Base-by-base conservation (phyloP, 148 eudicot genomes). In the Silene conica region DNA sequence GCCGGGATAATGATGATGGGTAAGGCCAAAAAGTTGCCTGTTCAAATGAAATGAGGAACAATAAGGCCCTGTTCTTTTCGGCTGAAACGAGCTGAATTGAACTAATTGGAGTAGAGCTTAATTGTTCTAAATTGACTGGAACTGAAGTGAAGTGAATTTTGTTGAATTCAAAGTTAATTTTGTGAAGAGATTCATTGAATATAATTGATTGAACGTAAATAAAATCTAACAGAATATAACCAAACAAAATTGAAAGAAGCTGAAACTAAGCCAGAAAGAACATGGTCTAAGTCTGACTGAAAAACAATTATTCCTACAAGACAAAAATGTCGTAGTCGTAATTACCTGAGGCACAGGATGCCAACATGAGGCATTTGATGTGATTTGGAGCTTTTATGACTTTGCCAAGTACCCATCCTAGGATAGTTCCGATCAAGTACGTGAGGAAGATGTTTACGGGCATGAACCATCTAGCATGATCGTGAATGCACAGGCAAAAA, bases 11-110 rank as follows among this genome's bases (percentile, higher is more conserved):
- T 89, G 67, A 95, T 90, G 54, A 92, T 63, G 22, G 81, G 92
- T 77, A 95, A 65, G 82, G 84, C 87, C 43, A 96, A 92, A 82
- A 90, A 71, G 82, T 95, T 95, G 15, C 99, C 99, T 95, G 85
- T 70, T 66, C 43, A 28, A 8, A 41, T 28, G 0, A 34, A 25
- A 9, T 38, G 21, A 5, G 46, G 14, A 54, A 71, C 16, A 14
- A 10, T 62, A 74, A 45, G 12, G n/a, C n/a, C n/a, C n/a, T n/a
- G n/a, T n/a, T n/a, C n/a, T n/a, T n/a, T n/a, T n/a, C n/a, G n/a
- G n/a, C n/a, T n/a, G n/a, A n/a, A n/a, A n/a, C n/a, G n/a, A n/a
- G n/a, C n/a, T n/a, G n/a, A n/a, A n/a, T n/a, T n/a, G n/a, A n/a
- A n/a, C n/a, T n/a, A n/a, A n/a, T n/a, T n/a, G n/a, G n/a, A n/a